Conservation (phyloP, 1,284 basidiomycete species). For the Ceraceosorus guamensis region DNA sequence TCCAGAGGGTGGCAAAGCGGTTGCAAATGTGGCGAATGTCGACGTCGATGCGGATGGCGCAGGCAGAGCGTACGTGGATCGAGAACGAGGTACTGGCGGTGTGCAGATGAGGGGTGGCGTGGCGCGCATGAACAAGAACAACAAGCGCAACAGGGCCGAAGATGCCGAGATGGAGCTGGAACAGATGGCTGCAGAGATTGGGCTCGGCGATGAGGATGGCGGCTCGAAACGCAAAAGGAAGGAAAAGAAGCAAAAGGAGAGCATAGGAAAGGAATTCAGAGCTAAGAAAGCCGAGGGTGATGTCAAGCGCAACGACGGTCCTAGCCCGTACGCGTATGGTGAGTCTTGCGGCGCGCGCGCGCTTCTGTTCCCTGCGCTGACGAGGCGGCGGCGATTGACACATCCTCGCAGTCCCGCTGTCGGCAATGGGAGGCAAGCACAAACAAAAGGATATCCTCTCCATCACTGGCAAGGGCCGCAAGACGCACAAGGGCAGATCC, state of each 20-base stretch:
- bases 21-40: slow-evolving; percentile 16
- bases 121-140: slow-evolving; percentile 90
- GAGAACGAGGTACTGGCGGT: slow-evolving; percentile 74
- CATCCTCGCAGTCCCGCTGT: too few relatives aligned
- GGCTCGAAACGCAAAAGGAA: slow-evolving; percentile 13
- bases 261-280: slow-evolving; percentile 39
- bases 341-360: too few relatives aligned
- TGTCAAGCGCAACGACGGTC: slow-evolving; percentile 70
- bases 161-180: slow-evolving; percentile 38
- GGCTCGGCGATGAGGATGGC: slow-evolving; percentile 7
- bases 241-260: slow-evolving; percentile 27
- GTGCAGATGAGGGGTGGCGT: slow-evolving; percentile 74
- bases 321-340: slow-evolving; percentile 81
- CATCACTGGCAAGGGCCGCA: slow-evolving; percentile 23
- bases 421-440: slow-evolving; percentile 7
- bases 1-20: slow-evolving; percentile 24
- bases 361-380: too few relatives aligned
- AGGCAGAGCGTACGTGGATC: slow-evolving; percentile 67
- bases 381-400: too few relatives aligned
- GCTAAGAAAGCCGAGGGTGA: slow-evolving; percentile 40
- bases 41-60: slow-evolving; percentile 58
- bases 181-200: slow-evolving; percentile 30
- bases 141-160: slow-evolving; percentile 40
- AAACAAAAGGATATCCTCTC: slow-evolving; percentile 16
- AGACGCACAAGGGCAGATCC: not conserved